Evolutionary conservation across 108 stramenopile genomes (phyloP).

Genomic region (Thalassiosira profunda): DNA sequence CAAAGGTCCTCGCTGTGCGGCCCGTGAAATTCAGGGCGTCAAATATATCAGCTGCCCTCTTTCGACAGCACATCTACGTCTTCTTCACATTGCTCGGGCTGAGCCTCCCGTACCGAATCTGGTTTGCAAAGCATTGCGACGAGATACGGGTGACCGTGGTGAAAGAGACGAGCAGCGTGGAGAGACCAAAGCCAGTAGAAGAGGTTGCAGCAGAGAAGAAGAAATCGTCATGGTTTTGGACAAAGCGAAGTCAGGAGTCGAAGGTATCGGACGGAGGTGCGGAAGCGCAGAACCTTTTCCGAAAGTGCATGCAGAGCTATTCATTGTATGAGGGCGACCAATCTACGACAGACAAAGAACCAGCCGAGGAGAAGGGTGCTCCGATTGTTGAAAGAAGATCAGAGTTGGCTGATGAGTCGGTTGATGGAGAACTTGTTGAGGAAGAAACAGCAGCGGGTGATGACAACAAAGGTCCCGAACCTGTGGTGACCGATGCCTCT

Average conservation of each 20-base stretch:
- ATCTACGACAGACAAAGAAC: too few species aligned
- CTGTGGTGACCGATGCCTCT: too few species aligned
- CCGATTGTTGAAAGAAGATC: too few species aligned
- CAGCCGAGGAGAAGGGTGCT: too few species aligned
- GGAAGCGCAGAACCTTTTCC: conserved; percentile 40
- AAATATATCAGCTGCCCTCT: conserved; percentile 45
- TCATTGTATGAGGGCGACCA: conserved; percentile 47
- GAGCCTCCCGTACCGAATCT: conserved; percentile 84
- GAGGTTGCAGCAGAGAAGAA: conserved; percentile 8
- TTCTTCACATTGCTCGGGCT: conserved; percentile 71
- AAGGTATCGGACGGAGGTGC: conserved; percentile 21
- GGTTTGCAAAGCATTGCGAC: conserved; percentile 87
- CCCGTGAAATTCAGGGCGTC: conserved; percentile 36
- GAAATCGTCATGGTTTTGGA: conserved; percentile 38
- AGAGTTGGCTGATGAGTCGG: too few species aligned
- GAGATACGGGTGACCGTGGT: conserved; percentile 81
- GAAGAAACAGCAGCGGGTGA: too few species aligned
- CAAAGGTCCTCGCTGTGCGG: conserved; percentile 72
- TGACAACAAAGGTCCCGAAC: too few species aligned
- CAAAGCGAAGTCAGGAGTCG: too few species aligned
- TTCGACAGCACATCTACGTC: conserved; percentile 68
- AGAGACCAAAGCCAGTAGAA: conserved; percentile 10
- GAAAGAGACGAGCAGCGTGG: conserved; percentile 65
- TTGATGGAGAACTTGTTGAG: too few species aligned
- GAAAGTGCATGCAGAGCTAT: conserved; percentile 50